phyloP scores from a whole-genome alignment of 2,329 filamentous ascomycete genomes.

The Alternaria tenuissima region DNA sequence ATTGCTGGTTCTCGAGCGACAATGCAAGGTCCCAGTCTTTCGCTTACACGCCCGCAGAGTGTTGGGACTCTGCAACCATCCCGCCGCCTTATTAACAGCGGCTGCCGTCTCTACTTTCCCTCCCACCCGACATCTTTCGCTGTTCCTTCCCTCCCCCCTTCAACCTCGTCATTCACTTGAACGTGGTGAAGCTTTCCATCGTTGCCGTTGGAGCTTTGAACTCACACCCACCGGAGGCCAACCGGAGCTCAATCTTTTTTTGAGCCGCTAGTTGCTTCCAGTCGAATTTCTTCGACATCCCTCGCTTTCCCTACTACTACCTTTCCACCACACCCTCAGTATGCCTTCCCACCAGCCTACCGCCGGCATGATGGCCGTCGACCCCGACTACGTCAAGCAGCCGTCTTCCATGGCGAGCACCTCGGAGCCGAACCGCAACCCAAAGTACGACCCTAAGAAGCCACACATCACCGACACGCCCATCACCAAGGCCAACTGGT shows the following conservation, averaged over 20 bases:
- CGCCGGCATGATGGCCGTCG: constrained; percentile 58
- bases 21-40: constrained; percentile 47
- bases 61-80: constrained; percentile 27
- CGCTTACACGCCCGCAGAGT: constrained; percentile 36
- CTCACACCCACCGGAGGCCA: constrained; percentile 14
- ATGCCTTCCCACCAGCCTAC: constrained; percentile 64
- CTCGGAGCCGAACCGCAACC: constrained; percentile 61
- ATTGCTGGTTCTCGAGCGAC: constrained; percentile 31
- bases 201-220: constrained; percentile 23
- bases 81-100: constrained; percentile 21
- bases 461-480: constrained; percentile 85
- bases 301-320: constrained; percentile 24
- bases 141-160: constrained; percentile 17
- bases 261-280: constrained; percentile 25
- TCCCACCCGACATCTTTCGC: constrained; percentile 19
- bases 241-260: constrained; percentile 26
- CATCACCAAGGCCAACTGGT: constrained; percentile 84
- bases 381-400: constrained; percentile 58
- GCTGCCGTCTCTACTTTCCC: constrained; percentile 14
- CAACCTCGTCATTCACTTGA: constrained; percentile 29
- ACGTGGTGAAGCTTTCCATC: constrained; percentile 32
- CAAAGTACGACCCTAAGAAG: constrained; percentile 71
- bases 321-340: constrained; percentile 16
- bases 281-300: constrained; percentile 12
- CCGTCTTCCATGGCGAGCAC: constrained; percentile 58